Conservation (phyloP, 257 asterid genomes). For the Paraleonurus japonicus region DNA sequence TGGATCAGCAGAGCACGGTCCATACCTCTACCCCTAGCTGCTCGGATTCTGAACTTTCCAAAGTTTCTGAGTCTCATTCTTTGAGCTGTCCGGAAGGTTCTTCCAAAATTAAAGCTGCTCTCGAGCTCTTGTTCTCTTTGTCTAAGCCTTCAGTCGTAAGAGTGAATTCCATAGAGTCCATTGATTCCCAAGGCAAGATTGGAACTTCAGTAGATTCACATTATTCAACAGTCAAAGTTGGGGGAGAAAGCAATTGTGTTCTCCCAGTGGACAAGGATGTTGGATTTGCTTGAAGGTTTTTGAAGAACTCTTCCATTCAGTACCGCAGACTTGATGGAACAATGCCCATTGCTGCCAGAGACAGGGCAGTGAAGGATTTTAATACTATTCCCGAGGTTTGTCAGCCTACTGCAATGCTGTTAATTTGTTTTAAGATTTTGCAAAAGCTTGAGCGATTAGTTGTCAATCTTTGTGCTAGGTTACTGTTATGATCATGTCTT, state of each 20-base stretch:
- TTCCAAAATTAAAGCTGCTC: conserved; percentile 86
- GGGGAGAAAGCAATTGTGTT: conserved; percentile 96
- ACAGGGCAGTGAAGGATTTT: conserved; percentile 93
- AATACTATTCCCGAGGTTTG: conserved; percentile 80
- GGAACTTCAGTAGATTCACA: conserved; percentile 28
- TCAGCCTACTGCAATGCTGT: conserved; percentile 21
- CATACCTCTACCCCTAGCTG: conserved; percentile 31
- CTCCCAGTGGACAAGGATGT: conserved; percentile 99
- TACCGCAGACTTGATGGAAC: conserved; percentile 97
- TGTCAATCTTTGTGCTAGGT: conserved; percentile 49
- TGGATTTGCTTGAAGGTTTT: conserved; percentile 85
- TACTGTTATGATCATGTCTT: conserved; percentile 91
- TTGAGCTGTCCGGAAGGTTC: conserved; percentile 56
- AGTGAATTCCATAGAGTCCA: neutral
- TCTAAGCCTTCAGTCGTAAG: conserved; percentile 38
- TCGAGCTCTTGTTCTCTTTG: conserved; percentile 60
- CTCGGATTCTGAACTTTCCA: conserved; percentile 37
- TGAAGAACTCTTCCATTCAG: conserved; percentile 63
- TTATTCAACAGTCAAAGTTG: conserved; percentile 23
- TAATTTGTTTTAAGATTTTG: neutral
- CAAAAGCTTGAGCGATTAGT: conserved; percentile 1
- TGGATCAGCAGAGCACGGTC: conserved; percentile 37
- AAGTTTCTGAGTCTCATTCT: conserved; percentile 37
- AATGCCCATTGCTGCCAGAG: conserved; percentile 84
- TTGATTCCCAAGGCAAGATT: conserved; percentile 20